Evolutionary conservation across 2,329 filamentous ascomycete genomes (phyloP).

Genomic region (Talaromyces marneffei): DNA sequence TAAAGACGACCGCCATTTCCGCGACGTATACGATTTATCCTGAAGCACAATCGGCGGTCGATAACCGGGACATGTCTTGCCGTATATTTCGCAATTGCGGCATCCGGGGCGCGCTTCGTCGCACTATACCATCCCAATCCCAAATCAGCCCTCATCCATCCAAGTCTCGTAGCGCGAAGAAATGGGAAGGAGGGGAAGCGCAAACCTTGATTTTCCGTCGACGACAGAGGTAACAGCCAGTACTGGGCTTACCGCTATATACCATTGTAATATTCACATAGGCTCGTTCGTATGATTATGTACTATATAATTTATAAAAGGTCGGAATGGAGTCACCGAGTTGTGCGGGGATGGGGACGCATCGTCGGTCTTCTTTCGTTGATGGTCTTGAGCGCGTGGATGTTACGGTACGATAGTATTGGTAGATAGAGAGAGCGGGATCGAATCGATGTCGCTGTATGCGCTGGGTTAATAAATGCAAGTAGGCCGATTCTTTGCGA

Average conservation of each 20-base stretch:
- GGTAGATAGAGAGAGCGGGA: not conserved
- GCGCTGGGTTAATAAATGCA: not conserved
- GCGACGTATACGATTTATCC: conserved; percentile 31
- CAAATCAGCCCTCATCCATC: not conserved
- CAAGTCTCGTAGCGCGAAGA: conserved; percentile 15
- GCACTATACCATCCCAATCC: conserved; percentile 18
- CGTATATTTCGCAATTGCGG: conserved; percentile 33
- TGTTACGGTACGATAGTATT: not conserved
- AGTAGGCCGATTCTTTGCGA: not conserved
- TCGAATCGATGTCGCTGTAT: not conserved
- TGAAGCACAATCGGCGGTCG: conserved; percentile 31
- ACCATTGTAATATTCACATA: conserved; percentile 28
- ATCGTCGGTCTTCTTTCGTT: not conserved
- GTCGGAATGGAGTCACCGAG: conserved; percentile 9
- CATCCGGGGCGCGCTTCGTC: conserved; percentile 34
- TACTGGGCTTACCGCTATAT: conserved; percentile 37
- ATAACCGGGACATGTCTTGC: conserved; percentile 34
- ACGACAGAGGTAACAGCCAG: conserved; percentile 36
- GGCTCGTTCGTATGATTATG: not conserved
- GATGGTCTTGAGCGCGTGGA: not conserved
- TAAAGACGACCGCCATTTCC: conserved; percentile 14
- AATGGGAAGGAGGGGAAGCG: not conserved
- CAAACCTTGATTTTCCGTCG: conserved; percentile 37
- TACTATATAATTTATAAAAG: not conserved
- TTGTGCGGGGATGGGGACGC: not conserved